Base-by-base conservation (phyloP, 345 rosid species). In the Arabidopsis arenosa region DNA sequence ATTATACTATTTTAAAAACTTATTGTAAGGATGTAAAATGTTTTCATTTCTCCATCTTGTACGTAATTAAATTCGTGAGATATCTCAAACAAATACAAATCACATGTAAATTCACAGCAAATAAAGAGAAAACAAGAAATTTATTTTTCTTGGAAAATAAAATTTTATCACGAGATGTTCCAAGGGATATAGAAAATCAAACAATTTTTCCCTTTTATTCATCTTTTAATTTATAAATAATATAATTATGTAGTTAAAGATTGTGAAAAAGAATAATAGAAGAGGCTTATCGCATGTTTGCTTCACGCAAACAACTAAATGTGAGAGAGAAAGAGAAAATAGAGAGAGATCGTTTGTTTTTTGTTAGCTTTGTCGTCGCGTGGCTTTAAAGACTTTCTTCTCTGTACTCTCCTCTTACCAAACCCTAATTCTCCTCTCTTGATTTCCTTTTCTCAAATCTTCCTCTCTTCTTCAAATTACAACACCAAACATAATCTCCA, bases 281-380 rank as follows among this genome's bases (percentile, higher is more conserved):
- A 54, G 71, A 74, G 85, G 76, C 89, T 84, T 80, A 84, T 89
- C 90, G 86, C 93, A 86, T 90, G 96, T 87, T 93, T 94, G 93
- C 97, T 94, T 94, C 96, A 94, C 98, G 98, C 96, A 94, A 94
- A 84, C 90, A 84, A 90, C 97, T 87, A 84, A 87, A 87, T 76
- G 39, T 55, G 44, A 37, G 82, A 73, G 70, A 74, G 41, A 78
- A 9, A 78, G 33, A 77, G 60, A 63, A 28, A 52, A 45, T 9
- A 53, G 53, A 56, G 35, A 68, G 58, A 70, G 37, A 26, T 66
- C 26, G 51, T 71, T 63, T 56, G 26, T 61, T 45, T 68, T 40
- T 76, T 60, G 74, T 84, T 86, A 87, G 90, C 86, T 88, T 77
- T 77, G 76, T 85, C 83, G 75, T 90, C 90, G 98, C 98, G 85